phyloP scores from a whole-genome alignment of 371 early-diverging fungal genomes.

The Apophysomyces trapeziformis region DNA sequence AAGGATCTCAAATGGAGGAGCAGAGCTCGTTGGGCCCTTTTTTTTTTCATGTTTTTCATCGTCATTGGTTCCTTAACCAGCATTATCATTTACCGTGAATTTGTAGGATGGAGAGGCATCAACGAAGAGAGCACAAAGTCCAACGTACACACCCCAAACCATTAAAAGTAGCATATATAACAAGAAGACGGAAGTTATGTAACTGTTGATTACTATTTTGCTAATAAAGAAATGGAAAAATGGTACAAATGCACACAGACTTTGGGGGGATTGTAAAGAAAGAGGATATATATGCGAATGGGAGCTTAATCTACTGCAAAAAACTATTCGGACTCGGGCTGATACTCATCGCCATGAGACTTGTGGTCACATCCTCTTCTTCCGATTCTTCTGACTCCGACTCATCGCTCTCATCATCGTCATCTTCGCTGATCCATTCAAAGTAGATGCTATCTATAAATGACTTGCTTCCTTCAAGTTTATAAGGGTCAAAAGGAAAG shows the following conservation, averaged over 20 bases:
- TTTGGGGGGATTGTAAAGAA: not conserved
- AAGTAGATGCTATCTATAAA: constrained; percentile 69
- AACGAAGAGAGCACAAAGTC: not conserved
- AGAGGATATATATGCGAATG: not conserved
- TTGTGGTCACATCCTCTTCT: not conserved
- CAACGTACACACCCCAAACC: not conserved
- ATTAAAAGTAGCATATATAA: not conserved
- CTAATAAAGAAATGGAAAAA: not conserved
- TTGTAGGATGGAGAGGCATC: not conserved
- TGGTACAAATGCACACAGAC: not conserved
- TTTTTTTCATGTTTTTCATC: not conserved
- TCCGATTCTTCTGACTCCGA: not conserved
- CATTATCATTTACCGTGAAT: not conserved
- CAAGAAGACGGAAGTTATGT: too few species aligned
- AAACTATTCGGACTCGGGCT: constrained; percentile 3
- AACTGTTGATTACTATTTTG: too few species aligned
- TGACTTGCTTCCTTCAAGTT: constrained; percentile 65
- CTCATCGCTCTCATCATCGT: constrained; percentile 11
- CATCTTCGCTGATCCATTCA: constrained; percentile 57
- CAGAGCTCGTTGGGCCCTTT: constrained; percentile 4
- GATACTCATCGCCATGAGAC: constrained; percentile 4
- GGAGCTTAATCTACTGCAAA: not conserved
- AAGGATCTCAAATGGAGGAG: constrained; percentile 4
- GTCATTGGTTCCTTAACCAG: not conserved
- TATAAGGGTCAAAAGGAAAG: constrained; percentile 95